Conservation (phyloP, 2,329 filamentous ascomycete genomes). For the Pseudogymnoascus sp. region DNA sequence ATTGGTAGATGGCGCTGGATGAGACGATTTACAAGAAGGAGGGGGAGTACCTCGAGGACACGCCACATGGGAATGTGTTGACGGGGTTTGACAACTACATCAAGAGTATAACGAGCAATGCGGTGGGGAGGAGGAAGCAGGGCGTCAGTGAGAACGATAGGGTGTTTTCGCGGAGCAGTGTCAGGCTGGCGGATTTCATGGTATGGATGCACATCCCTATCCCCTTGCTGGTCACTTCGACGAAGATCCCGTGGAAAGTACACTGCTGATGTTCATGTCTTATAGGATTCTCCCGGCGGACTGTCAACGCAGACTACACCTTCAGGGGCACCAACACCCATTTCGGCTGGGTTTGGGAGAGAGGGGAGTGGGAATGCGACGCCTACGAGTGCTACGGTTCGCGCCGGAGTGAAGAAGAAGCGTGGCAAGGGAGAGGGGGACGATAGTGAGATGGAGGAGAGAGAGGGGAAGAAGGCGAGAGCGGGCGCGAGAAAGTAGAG, state of each 20-base stretch:
- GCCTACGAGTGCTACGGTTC: constrained; percentile 43
- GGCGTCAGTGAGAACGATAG: constrained; percentile 60
- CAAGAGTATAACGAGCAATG: constrained; percentile 65
- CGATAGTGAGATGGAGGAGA: constrained; percentile 51
- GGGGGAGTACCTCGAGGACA: constrained; percentile 82
- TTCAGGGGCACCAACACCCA: constrained; percentile 44
- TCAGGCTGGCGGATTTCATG: constrained; percentile 25
- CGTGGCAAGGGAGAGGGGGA: constrained; percentile 31
- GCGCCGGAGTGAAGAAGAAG: constrained; percentile 36
- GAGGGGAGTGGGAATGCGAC: constrained; percentile 42
- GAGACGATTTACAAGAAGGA: constrained; percentile 79
- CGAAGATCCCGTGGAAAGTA: background rate
- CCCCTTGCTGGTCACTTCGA: constrained; percentile 26
- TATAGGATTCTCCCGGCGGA: constrained; percentile 23
- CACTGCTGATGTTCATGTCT: constrained; percentile 23
- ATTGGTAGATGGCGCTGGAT: constrained; percentile 43
- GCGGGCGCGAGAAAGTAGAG: background rate
- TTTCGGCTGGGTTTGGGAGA: constrained; percentile 46
- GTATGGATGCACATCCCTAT: constrained; percentile 30
- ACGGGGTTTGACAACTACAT: constrained; percentile 97
- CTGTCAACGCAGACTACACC: constrained; percentile 24
- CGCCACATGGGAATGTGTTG: constrained; percentile 86
- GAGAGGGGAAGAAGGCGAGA: constrained; percentile 33
- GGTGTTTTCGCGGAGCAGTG: constrained; percentile 53
- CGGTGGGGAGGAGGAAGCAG: constrained; percentile 54